A percentile compares a stretch with the other conserved stretches of the same genome.
phyloP scores from a whole-genome alignment of 169 alveolate species.

The Eimeria necatrix region DNA sequence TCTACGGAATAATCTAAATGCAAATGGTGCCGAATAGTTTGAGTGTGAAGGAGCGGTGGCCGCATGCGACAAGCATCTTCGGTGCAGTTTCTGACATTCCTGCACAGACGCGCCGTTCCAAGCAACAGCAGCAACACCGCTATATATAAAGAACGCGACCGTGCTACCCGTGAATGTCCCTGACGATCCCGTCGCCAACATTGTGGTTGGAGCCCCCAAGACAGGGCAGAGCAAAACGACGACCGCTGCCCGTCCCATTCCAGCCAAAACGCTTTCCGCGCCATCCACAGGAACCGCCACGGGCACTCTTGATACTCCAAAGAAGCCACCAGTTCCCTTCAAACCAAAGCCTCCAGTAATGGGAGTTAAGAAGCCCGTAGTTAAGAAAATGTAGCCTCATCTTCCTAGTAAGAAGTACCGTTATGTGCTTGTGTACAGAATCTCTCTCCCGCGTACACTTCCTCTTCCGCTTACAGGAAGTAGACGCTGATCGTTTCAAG shows the following conservation, averaged over 20 bases:
- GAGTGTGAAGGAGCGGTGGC: not conserved
- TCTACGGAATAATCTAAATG: not conserved
- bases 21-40: not conserved
- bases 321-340: conserved; percentile 22
- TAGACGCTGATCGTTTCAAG: too few species aligned
- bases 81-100: not conserved
- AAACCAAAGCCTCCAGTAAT: not conserved
- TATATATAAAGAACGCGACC: conserved; percentile 62
- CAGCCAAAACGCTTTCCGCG: conserved; percentile 34
- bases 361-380: conserved; percentile 65
- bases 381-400: conserved; percentile 40
- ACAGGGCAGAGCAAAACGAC: not conserved
- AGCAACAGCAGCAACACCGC: conserved; percentile 77
- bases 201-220: conserved; percentile 42
- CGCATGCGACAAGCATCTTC: not conserved
- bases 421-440: too few species aligned
- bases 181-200: conserved; percentile 46
- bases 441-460: too few species aligned
- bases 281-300: conserved; percentile 34
- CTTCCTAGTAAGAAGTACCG: too few species aligned
- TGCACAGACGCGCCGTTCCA: conserved; percentile 76
- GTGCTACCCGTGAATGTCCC: conserved; percentile 52
- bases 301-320: conserved; percentile 24
- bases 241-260: not conserved
- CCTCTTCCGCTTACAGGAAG: too few species aligned